Evolutionary conservation across 768 basidiomycete species (phyloP), one percentile per base, ranked within the genome.

Genomic region (Boletus bicolor): DNA sequence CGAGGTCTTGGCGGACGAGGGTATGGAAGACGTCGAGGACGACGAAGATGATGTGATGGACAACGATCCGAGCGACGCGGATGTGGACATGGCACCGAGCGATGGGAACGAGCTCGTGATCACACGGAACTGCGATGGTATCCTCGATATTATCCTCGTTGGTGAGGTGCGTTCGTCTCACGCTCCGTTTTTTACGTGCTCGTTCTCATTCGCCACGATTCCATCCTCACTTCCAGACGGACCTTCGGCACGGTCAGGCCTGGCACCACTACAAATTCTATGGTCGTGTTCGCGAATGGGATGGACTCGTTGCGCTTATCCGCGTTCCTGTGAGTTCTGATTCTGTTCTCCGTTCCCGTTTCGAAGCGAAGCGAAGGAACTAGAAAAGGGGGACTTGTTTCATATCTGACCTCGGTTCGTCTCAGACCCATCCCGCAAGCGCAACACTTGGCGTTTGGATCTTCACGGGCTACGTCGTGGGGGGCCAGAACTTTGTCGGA

Each of bases 381-480:
- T 6, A 28, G 45, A 36, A 32, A 11, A 4, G 26, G 15, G 28
- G 17, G 11, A 32, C 39, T 5, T 12, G 2, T 26, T 44, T 14
- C 44, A 26, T 45, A 15, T 59, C 61, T 65, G 45, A 63, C 47
- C 3, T 19, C 7, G 30, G 14, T 51, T 28, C 38, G 28, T 52
- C 19, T 19, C 43, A 70, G 64, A 15, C 41, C 8, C 52, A 41
- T 28, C 17, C 60, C 11, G 4, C n/a, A 7, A 14, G 37, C 38
- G 8, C 53, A 15, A 30, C 51, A 5, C 64, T 66, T 1, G 68
- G 69, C 51, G 7, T 49, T 14, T 73, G 71, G 63, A 76, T 90
- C 41, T 84, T 90, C 60, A 86, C 83, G 34, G 89, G 89, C 6
- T 91, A 89, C 65, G 58, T 91, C 45, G 78, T 85, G 7, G 86